These are phyloP conservation scores for Dothidotthia symphoricarpi DNA, from an alignment of 2,329 filamentous ascomycete species.

Conservation along the genomic window DNA sequence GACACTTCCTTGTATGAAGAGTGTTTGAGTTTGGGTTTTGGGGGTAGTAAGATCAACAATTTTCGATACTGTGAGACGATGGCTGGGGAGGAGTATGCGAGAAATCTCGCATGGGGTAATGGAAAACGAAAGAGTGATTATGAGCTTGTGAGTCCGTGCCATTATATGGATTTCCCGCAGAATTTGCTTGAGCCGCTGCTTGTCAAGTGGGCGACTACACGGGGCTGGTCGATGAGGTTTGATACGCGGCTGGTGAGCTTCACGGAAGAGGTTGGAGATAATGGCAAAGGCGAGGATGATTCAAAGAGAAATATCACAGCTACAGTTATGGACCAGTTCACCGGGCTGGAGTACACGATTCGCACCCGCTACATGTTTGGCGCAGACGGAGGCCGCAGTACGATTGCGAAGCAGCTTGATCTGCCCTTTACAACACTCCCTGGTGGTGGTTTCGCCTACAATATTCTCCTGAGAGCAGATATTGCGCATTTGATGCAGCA, in stretches of 20 bases:
- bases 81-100: constrained; percentile 47
- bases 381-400: constrained; percentile 54
- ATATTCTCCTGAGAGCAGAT: constrained; percentile 53
- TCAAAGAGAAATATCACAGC: constrained; percentile 31
- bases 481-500: constrained; percentile 51
- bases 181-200: constrained; percentile 47
- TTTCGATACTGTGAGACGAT: constrained; percentile 48
- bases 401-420: constrained; percentile 48
- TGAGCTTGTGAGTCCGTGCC: constrained; percentile 43
- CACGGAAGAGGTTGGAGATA: constrained; percentile 14
- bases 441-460: constrained; percentile 52
- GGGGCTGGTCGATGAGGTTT: constrained; percentile 45
- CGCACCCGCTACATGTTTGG: constrained; percentile 59
- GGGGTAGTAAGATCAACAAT: constrained; percentile 40
- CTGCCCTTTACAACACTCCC: constrained; percentile 49
- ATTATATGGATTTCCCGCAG: constrained; percentile 46
- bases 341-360: constrained; percentile 45
- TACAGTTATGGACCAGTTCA: constrained; percentile 40
- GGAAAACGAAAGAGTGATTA: constrained; percentile 44
- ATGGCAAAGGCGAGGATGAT: background rate
- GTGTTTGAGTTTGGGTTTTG: constrained; percentile 32
- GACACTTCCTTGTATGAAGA: constrained; percentile 40
- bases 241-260: constrained; percentile 39
- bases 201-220: constrained; percentile 37
- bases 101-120: constrained; percentile 47